Conservation (phyloP, 2,329 filamentous ascomycete genomes). For the Hypoxylon sp. region DNA sequence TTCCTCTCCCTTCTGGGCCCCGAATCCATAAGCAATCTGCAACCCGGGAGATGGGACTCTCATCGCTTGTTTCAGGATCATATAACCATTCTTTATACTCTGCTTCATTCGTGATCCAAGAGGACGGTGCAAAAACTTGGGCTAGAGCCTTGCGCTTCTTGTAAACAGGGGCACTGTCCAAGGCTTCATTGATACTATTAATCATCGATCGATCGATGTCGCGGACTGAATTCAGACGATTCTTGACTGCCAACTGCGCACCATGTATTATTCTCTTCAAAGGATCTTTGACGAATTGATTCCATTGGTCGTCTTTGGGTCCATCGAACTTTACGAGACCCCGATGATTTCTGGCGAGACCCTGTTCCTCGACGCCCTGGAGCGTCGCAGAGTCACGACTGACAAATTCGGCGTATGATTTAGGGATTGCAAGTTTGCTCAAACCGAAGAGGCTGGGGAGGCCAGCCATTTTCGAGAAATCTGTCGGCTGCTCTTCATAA, state of each 20-base stretch:
- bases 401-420: conserved; percentile 58
- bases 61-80: conserved; percentile 31
- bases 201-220: conserved; percentile 55
- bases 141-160: conserved; percentile 55
- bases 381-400: conserved; percentile 59
- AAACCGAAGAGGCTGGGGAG: conserved; percentile 52
- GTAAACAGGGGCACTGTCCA: conserved; percentile 55
- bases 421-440: conserved; percentile 52
- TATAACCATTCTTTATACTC: conserved; percentile 57
- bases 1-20: conserved; percentile 60
- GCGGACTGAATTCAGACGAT: conserved; percentile 56
- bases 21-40: conserved; percentile 59
- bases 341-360: conserved; percentile 57
- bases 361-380: conserved; percentile 55
- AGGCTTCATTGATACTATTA: conserved; percentile 52
- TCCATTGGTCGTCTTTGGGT: conserved; percentile 57
- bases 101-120: conserved; percentile 58
- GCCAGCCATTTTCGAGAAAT: conserved; percentile 56
- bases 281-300: conserved; percentile 56
- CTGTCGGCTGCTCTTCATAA: conserved; percentile 59
- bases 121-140: conserved; percentile 54
- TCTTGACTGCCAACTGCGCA: conserved; percentile 56
- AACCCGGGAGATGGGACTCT: conserved; percentile 15
- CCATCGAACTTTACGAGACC: conserved; percentile 61
- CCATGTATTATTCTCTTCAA: conserved; percentile 58